Evolutionary conservation across 176 grass and related monocot species (phyloP), one percentile per base, ranked within the genome.

Genomic region (Musa itinerans): DNA sequence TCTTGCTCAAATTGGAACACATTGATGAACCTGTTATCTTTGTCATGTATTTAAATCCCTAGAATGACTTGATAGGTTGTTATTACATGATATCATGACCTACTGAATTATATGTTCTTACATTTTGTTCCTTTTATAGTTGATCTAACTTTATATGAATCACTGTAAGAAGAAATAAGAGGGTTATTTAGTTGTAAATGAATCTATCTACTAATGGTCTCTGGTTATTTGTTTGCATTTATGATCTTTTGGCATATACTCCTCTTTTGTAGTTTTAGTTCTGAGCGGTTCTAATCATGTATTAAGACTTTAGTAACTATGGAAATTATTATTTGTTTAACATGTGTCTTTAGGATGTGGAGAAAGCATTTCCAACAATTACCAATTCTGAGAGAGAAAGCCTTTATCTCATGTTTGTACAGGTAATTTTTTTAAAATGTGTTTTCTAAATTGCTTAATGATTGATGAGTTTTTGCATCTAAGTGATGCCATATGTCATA

Each of bases 331-430:
- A 34, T 50, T 17, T 65, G 19, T 65, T 17, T 34, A 24, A 24
- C 20, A 34, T 71, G 68, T 19, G 68, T 63, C 76, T 78, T 17
- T 74, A 92, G 90, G 82, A 76, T 78, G 79, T 92, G 14, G 68
- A 80, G 19, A 68, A 48, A 49, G 84, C 79, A 56, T 92, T 92
- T 75, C 66, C 90, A 2, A 80, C 86, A 11, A 89, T 84, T 65
- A 89, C 84, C 8, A 80, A 73, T 54, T 74, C 70, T 21, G 79
- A 89, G 74, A 89, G 74, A 85, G 82, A 81, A 59, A 83, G 76
- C 17, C 78, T 92, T 7, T 84, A 87, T 81, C 69, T 25, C 24
- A 78, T 89, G 81, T 79, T 89, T 78, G n/a, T 78, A 52, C 74
- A 68, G 24, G 90, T 92, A 75, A 83, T 77, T 57, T 27, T 58